phyloP scores from a whole-genome alignment of 257 asterid genomes.

The Solanum sejunctum region DNA sequence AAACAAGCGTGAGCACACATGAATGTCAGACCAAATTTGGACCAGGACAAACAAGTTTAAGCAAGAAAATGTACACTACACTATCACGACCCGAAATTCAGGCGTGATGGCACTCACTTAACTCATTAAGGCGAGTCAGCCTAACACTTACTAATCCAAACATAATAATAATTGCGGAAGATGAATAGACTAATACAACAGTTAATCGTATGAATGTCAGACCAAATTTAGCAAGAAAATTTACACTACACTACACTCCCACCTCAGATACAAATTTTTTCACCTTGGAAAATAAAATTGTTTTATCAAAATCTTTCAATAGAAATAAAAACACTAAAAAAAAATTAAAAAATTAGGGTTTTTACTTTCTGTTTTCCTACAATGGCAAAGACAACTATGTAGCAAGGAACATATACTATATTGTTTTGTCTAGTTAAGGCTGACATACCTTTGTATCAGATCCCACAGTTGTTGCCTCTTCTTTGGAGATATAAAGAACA shows the following conservation, averaged over 20 bases:
- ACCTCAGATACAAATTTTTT: not conserved
- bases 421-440: conserved; percentile 15
- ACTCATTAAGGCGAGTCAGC: too few relatives aligned
- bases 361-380: not conserved
- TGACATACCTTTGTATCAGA: conserved; percentile 9
- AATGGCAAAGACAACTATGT: not conserved
- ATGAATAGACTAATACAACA: too few relatives aligned
- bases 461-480: conserved; percentile 11
- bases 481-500: not conserved
- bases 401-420: not conserved
- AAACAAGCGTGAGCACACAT: not conserved
- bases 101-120: too few relatives aligned
- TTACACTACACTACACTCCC: not conserved
- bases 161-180: too few relatives aligned
- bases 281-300: conserved; percentile 10
- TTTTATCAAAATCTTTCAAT: not conserved
- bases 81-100: too few relatives aligned
- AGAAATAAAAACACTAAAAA: not conserved
- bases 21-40: not conserved
- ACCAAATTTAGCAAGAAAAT: not conserved
- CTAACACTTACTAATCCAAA: too few relatives aligned
- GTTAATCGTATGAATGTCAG: too few relatives aligned
- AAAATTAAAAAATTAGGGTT: conserved; percentile 12
- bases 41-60: not conserved
- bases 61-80: not conserved